A percentile compares a stretch with the other conserved stretches of the same genome.
Evolutionary conservation across 208 protist species (phyloP).

Genomic region (Wallacemonas sp.): DNA sequence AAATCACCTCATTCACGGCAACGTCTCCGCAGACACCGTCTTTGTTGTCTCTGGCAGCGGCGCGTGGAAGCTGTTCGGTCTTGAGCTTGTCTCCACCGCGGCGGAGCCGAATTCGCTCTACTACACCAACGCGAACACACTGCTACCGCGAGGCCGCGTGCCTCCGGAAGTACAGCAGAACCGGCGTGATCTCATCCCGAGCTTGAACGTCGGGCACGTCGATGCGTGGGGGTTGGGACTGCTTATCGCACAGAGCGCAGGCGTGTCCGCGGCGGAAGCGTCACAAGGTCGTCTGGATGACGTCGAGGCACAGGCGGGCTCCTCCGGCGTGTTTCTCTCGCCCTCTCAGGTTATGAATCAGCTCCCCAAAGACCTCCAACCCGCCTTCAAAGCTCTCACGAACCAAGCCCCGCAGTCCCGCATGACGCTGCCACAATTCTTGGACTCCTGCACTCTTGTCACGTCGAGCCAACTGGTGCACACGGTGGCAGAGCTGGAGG

Average conservation of each 20-base stretch:
- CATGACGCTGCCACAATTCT: constrained; percentile 43
- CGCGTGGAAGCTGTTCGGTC: constrained; percentile 79
- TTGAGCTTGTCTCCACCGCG: constrained; percentile 61
- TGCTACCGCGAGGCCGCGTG: constrained; percentile 19
- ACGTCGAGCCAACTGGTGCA: constrained; percentile 59
- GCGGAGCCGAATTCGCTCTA: constrained; percentile 21
- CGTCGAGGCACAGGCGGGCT: constrained; percentile 4
- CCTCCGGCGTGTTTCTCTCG: constrained; percentile 1
- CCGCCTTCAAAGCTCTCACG: constrained; percentile 48
- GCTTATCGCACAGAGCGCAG: constrained; percentile 74
- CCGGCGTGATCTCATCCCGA: constrained; percentile 2
- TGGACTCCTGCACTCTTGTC: constrained; percentile 62
- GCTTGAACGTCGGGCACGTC: constrained; percentile 22
- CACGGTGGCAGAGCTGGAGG: constrained; percentile 54
- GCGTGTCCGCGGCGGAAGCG: constrained; percentile 23
- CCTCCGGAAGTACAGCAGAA: constrained; percentile 24
- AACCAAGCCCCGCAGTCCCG: constrained; percentile 47
- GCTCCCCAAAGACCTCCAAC: constrained; percentile 58
- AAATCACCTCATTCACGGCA: constrained; percentile 81
- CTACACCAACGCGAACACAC: background rate
- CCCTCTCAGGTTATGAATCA: constrained; percentile 1
- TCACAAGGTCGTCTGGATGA: constrained; percentile 24
- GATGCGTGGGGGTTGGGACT: constrained; percentile 84
- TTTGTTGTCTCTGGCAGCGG: constrained; percentile 63
- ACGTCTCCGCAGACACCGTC: constrained; percentile 63